phyloP scores from a whole-genome alignment of 306 rosid genomes.

The Dalbergia cochinchinensis region DNA sequence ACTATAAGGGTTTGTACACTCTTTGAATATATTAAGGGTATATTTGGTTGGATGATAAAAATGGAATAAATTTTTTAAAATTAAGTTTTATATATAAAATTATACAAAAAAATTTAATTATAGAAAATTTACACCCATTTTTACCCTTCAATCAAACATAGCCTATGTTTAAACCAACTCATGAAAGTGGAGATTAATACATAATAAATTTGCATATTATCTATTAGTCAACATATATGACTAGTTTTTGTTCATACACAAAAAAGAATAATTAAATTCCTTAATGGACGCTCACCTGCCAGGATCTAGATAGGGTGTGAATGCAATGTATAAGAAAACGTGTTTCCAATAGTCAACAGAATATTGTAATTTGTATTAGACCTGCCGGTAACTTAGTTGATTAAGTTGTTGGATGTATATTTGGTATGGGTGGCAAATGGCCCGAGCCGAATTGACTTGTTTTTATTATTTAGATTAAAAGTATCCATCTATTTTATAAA shows the following conservation, averaged over 20 bases:
- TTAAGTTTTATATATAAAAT: too few relatives aligned
- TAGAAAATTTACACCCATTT: too few relatives aligned
- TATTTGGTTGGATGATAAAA: too few relatives aligned
- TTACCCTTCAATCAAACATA: too few relatives aligned
- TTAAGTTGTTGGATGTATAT: neutral
- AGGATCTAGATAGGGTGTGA: conserved; percentile 9
- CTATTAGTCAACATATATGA: neutral
- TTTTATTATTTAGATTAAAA: too few relatives aligned
- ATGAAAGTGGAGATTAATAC: neutral
- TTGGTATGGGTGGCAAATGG: too few relatives aligned
- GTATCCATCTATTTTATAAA: too few relatives aligned
- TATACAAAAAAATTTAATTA: too few relatives aligned
- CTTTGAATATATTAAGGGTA: neutral
- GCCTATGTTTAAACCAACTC: neutral
- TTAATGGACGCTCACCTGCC: conserved; percentile 30
- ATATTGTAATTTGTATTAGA: conserved; percentile 10
- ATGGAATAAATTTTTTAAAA: too few relatives aligned
- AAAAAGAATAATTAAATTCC: conserved; percentile 16
- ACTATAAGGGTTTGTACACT: neutral
- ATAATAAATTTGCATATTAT: neutral
- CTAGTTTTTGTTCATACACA: conserved; percentile 23
- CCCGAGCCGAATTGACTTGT: too few relatives aligned
- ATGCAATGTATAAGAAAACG: neutral
- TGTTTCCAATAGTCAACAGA: neutral
- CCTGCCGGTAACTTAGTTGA: neutral